These are phyloP conservation scores for Diaporthe citrichinensis DNA, from an alignment of 2,329 filamentous ascomycete species.

Conservation along the genomic window DNA sequence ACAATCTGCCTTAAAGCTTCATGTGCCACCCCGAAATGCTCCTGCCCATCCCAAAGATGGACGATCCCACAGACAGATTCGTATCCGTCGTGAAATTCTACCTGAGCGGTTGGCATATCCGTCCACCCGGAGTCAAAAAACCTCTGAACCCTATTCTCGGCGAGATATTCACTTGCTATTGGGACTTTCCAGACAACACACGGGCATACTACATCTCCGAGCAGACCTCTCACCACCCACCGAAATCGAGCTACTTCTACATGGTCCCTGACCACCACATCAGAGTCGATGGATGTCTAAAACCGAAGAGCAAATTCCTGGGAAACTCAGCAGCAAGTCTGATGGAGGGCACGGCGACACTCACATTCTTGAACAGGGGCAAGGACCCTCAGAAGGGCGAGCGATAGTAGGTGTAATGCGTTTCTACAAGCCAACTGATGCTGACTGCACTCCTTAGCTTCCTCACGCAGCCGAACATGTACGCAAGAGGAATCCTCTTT, in stretches of 20 bases:
- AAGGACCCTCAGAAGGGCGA: constrained; percentile 77
- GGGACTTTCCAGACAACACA: constrained; percentile 89
- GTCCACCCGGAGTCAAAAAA: constrained; percentile 97
- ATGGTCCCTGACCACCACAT: constrained; percentile 95
- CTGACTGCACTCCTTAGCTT: constrained; percentile 69
- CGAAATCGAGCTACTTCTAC: constrained; percentile 99
- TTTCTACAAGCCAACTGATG: background rate
- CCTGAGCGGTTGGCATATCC: constrained; percentile 98
- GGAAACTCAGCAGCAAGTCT: constrained; percentile 97
- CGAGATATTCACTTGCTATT: constrained; percentile 95
- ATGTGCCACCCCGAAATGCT: constrained; percentile 99
- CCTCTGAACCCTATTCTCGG: constrained; percentile 96
- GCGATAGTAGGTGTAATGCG: constrained; percentile 76
- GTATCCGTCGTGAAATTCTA: constrained; percentile 98
- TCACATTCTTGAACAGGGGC: constrained; percentile 85
- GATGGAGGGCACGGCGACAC: constrained; percentile 96
- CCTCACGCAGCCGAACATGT: constrained; percentile 98
- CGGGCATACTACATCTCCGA: constrained; percentile 96
- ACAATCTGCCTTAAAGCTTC: constrained; percentile 73
- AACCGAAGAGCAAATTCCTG: constrained; percentile 93
- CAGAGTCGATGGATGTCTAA: constrained; percentile 94
- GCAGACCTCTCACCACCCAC: constrained; percentile 97
- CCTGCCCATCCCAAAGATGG: constrained; percentile 86
- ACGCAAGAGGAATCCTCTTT: constrained; percentile 95
- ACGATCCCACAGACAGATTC: constrained; percentile 91